Base-by-base conservation (phyloP, 2,329 filamentous ascomycete species). In the Penicillium sp. region DNA sequence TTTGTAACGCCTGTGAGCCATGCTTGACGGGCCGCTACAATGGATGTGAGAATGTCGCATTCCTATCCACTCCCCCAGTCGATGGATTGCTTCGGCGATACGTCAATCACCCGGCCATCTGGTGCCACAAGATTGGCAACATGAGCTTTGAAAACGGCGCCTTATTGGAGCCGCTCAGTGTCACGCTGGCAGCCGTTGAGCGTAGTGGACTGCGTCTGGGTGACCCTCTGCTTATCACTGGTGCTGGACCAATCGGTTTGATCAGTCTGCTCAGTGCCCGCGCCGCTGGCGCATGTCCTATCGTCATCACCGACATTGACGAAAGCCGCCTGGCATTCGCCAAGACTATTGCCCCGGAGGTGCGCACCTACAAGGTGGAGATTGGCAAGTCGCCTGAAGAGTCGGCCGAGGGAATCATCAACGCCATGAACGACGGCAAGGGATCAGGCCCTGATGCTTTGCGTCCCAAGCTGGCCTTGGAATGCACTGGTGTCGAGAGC, bases 241-340 rank as follows among this genome's bases (percentile, higher is more conserved):
- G 92, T 46, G 90, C 92, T 3, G 92, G 90, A 0, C 92, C 92
- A 30, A 96, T 96, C 57, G 92, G 90, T 30, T 74, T 96, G 39
- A 85, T 95, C 51, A 90, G 87, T 1, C 71, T 95, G 41, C 76
- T 94, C 20, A 95, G 88, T 67, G 81, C 78, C 54, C 78, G 79
- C 49, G 90, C 90, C 4, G 88, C 89, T 0, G 92, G 92, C 31
- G 90, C 90, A 6, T 85, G 84, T 49, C 90, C 90, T 11, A 77
- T 96, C 47, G 84, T 95, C 51, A 88, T 96, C 59, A 95, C 90
- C 3, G 92, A 96, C 64, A 93, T 96, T 55, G 87, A 95, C 56
- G 83, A 88, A 56, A 84, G 84, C 39, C 77, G 90, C 17, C 72
- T 96, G 45, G 74, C 75, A 35, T 95, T 95, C 58, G 90, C 92